phyloP scores from a whole-genome alignment of 129 eudicot species.

The Tagetes erecta region DNA sequence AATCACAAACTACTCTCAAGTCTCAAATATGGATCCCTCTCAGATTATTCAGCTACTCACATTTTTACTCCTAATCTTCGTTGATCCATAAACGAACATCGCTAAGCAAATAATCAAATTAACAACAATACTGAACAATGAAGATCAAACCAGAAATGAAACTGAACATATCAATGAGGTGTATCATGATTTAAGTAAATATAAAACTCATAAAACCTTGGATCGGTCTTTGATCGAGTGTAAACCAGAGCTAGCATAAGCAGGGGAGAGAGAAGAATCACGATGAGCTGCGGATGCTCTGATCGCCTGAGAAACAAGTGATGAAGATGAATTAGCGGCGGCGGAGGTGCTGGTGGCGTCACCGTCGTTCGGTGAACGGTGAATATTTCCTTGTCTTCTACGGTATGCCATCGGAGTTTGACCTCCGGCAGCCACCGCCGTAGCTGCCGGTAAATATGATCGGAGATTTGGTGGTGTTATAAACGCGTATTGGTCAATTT shows the following conservation, averaged over 20 bases:
- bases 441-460: slow-evolving; percentile 17
- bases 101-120: slow-evolving; percentile 3
- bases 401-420: slow-evolving; percentile 56
- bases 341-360: slow-evolving; percentile 9
- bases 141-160: neutral
- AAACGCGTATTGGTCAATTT: slow-evolving; percentile 25
- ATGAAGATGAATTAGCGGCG: slow-evolving; percentile 28
- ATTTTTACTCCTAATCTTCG: no score
- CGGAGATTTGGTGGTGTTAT: slow-evolving; percentile 16
- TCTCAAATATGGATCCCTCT: no score
- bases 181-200: neutral
- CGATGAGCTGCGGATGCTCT: slow-evolving; percentile 72
- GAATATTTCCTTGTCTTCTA: slow-evolving; percentile 20
- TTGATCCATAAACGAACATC: no score
- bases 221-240: slow-evolving; percentile 39
- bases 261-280: slow-evolving; percentile 61
- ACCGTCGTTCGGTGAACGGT: slow-evolving; percentile 13
- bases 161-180: neutral
- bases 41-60: no score
- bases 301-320: slow-evolving; percentile 69
- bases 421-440: slow-evolving; percentile 26
- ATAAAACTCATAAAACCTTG: slow-evolving; percentile 33
- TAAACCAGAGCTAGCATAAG: slow-evolving; percentile 32
- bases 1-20: no score
- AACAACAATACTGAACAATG: neutral